phyloP scores from a whole-genome alignment of 2,329 filamentous ascomycete species.

The Mycosphaerella sp. region DNA sequence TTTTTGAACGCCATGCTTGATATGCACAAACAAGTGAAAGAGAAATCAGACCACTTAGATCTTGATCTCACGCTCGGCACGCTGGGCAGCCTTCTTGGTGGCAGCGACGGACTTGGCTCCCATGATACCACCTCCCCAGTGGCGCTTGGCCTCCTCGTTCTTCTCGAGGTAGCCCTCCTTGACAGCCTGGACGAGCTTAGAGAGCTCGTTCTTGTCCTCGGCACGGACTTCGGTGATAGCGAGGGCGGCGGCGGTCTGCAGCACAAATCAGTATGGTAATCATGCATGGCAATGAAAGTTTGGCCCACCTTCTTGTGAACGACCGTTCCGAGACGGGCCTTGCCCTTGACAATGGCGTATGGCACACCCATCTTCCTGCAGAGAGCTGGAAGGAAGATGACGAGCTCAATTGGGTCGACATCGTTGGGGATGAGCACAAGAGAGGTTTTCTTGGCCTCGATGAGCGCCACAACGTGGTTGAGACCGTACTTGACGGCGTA shows the following conservation, averaged over 20 bases:
- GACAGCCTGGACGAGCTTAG: constrained; percentile 91
- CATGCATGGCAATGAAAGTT: neutral
- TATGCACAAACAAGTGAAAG: constrained; percentile 12
- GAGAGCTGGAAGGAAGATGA: constrained; percentile 97
- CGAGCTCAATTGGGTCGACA: constrained; percentile 98
- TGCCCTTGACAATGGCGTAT: constrained; percentile 99
- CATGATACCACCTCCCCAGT: constrained; percentile 99
- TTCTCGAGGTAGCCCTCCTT: constrained; percentile 98
- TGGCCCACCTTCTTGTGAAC: constrained; percentile 92
- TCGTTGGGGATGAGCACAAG: constrained; percentile 99
- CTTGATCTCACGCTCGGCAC: constrained; percentile 90
- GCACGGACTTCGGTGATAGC: constrained; percentile 93
- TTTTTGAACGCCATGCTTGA: constrained; percentile 20
- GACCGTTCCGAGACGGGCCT: constrained; percentile 96
- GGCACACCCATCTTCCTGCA: constrained; percentile 99
- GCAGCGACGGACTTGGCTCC: constrained; percentile 80
- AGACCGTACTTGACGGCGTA: constrained; percentile 99
- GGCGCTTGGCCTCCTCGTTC: constrained; percentile 82
- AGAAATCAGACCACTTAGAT: constrained; percentile 55
- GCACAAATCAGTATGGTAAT: constrained; percentile 25
- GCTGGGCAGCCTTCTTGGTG: constrained; percentile 86
- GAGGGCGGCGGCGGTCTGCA: constrained; percentile 88
- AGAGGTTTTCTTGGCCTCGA: constrained; percentile 99
- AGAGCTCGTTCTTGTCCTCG: constrained; percentile 97
- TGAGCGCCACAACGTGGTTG: constrained; percentile 96